These are phyloP conservation scores for Parathielavia appendiculata DNA, from an alignment of 495 filamentous ascomycete genomes.

Conservation along the genomic window DNA sequence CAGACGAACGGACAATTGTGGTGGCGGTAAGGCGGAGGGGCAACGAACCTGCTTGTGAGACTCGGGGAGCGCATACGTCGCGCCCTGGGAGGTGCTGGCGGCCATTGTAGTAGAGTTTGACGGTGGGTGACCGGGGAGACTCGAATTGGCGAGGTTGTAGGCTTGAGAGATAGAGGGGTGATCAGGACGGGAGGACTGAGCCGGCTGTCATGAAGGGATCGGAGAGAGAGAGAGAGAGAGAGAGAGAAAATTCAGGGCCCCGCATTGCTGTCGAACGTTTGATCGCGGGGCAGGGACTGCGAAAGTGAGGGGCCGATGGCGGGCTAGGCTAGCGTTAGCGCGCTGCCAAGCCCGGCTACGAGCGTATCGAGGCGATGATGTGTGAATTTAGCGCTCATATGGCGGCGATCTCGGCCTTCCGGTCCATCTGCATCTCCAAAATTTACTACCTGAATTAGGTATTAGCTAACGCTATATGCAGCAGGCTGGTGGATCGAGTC, in stretches of 20 bases:
- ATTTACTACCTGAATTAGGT: no score
- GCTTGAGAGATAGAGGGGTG: background rate
- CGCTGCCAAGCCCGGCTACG: conserved; percentile 16
- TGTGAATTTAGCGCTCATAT: background rate
- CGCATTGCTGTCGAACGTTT: conserved; percentile 15
- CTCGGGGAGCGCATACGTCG: conserved; percentile 78
- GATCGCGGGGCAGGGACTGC: conserved; percentile 14
- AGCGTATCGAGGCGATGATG: background rate
- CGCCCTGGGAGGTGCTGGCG: conserved; percentile 29
- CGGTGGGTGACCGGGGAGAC: background rate
- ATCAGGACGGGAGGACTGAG: conserved; percentile 2
- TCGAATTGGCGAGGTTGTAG: conserved; percentile 1
- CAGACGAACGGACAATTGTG: conserved; percentile 29
- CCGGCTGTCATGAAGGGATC: conserved; percentile 10
- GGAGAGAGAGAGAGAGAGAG: conserved; percentile 13
- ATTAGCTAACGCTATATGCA: no score
- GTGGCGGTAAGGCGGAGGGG: background rate
- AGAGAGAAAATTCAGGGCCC: conserved; percentile 24
- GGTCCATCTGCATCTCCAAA: no score
- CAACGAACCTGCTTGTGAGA: conserved; percentile 78
- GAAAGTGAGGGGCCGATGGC: conserved; percentile 3
- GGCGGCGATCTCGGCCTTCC: conserved; percentile 14
- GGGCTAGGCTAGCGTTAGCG: background rate
- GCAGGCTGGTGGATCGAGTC: no score
- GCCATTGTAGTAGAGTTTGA: conserved; percentile 33